Percentiles rank a stretch among this genome's conserved stretches.
Evolutionary conservation across 768 basidiomycete species (phyloP).

Genomic region (Lactarius trivialis): DNA sequence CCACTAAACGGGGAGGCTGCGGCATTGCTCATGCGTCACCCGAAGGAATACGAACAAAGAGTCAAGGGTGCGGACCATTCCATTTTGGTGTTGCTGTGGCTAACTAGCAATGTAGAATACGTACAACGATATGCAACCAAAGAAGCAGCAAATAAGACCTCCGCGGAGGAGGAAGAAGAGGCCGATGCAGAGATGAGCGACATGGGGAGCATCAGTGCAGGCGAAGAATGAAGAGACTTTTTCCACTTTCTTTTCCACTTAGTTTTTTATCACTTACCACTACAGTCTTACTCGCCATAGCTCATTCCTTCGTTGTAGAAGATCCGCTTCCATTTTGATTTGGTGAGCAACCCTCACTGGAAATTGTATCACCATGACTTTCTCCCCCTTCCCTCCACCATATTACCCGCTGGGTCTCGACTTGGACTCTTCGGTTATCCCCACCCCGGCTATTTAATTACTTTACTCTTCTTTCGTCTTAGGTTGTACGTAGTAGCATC

Average conservation of each 20-base stretch:
- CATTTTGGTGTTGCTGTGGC: not conserved
- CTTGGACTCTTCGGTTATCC: conserved; percentile 8
- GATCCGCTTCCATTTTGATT: conserved; percentile 4
- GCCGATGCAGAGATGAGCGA: conserved; percentile 84
- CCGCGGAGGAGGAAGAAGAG: conserved; percentile 61
- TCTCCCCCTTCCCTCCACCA: not conserved
- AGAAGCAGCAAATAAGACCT: conserved; percentile 76
- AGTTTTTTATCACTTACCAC: not conserved
- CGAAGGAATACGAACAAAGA: conserved; percentile 89
- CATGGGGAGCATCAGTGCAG: conserved; percentile 74
- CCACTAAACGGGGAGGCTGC: conserved; percentile 98
- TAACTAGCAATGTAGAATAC: conserved; percentile 56
- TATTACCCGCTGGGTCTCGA: conserved; percentile 5
- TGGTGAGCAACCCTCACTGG: not conserved
- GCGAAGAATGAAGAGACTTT: conserved; percentile 29
- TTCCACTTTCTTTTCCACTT: not conserved
- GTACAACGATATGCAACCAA: conserved; percentile 93
- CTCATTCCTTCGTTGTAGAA: conserved; percentile 1
- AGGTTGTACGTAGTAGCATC: conserved; percentile 12
- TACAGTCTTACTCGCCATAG: not conserved
- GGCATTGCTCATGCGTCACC: conserved; percentile 93
- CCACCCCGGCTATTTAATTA: conserved; percentile 3
- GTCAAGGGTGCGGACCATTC: conserved; percentile 64
- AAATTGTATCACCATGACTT: not conserved
- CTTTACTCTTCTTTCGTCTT: not conserved